These are phyloP conservation scores for Cladosporium oxysporum DNA, from an alignment of 2,329 filamentous ascomycete species.

Conservation along the genomic window DNA sequence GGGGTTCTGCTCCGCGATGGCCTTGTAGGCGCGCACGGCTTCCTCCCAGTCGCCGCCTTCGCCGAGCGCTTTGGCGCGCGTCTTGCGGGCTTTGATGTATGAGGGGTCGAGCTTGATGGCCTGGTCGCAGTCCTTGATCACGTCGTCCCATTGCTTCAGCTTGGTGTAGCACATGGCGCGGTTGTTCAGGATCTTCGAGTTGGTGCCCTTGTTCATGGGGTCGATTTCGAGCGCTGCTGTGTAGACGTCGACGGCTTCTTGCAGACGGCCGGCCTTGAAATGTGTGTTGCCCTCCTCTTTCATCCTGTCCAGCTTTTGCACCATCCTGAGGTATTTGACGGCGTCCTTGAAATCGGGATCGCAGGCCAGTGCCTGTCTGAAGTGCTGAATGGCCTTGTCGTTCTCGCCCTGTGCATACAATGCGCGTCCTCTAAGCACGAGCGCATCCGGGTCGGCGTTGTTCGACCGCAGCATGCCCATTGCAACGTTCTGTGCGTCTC, in stretches of 20 bases:
- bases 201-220: slow-evolving; percentile 84
- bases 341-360: slow-evolving; percentile 91
- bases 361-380: slow-evolving; percentile 83
- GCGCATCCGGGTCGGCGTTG: slow-evolving; percentile 87
- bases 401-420: slow-evolving; percentile 93
- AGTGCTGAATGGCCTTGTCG: slow-evolving; percentile 89
- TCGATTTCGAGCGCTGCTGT: slow-evolving; percentile 81
- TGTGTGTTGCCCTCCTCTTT: slow-evolving; percentile 91
- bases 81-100: slow-evolving; percentile 90
- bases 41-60: slow-evolving; percentile 90
- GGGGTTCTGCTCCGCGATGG: slow-evolving; percentile 78
- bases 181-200: slow-evolving; percentile 93
- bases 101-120: slow-evolving; percentile 79
- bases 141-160: slow-evolving; percentile 79
- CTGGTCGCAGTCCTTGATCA: slow-evolving; percentile 81
- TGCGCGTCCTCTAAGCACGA: slow-evolving; percentile 83
- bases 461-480: slow-evolving; percentile 85
- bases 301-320: slow-evolving; percentile 88
- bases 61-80: slow-evolving; percentile 86
- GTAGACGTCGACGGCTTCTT: slow-evolving; percentile 82
- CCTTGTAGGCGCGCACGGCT: slow-evolving; percentile 84
- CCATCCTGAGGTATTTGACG: slow-evolving; percentile 82
- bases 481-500: slow-evolving; percentile 89
- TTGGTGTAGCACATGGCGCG: slow-evolving; percentile 80
- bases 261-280: slow-evolving; percentile 82